Evolutionary conservation across 192 early-diverging fungal species (phyloP).

Genomic region (Pecoramyces ruminantium): DNA sequence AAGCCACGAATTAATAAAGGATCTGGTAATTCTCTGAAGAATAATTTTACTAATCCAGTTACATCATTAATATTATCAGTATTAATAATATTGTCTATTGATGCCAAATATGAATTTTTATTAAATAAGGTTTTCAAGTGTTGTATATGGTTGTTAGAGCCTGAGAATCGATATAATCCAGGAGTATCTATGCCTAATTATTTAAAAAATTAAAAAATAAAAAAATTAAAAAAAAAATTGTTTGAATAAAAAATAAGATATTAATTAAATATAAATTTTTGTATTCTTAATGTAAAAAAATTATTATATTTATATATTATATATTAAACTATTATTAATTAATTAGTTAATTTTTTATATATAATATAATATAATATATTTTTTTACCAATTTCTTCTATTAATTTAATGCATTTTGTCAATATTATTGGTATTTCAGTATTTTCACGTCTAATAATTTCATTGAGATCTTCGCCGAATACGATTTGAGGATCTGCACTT

Average conservation of each 20-base stretch:
- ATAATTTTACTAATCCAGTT: conserved; percentile 75
- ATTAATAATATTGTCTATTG: conserved; percentile 31
- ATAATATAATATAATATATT: not conserved
- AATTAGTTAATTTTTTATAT: too few relatives aligned
- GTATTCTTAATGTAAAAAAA: too few relatives aligned
- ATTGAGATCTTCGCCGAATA: conserved; percentile 68
- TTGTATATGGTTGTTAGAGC: conserved; percentile 55
- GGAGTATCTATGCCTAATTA: conserved; percentile 39
- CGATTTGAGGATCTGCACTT: conserved; percentile 50
- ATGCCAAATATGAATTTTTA: conserved; percentile 8
- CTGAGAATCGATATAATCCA: conserved; percentile 84
- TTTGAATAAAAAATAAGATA: too few relatives aligned
- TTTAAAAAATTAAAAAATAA: too few relatives aligned
- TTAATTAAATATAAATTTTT: too few relatives aligned
- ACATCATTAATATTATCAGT: conserved; percentile 65
- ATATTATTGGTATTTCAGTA: conserved; percentile 53
- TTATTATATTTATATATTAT: too few relatives aligned
- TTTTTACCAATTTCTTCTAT: conserved; percentile 55
- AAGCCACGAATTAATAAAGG: conserved; percentile 53
- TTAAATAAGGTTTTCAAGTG: conserved; percentile 56
- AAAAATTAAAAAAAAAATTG: too few relatives aligned
- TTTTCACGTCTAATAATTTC: conserved; percentile 52
- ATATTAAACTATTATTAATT: too few relatives aligned
- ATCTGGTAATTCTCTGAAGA: conserved; percentile 87
- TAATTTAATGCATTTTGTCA: conserved; percentile 60